Evolutionary conservation across 2,329 filamentous ascomycete genomes (phyloP).

Genomic region (Cryphonectria parasitica): DNA sequence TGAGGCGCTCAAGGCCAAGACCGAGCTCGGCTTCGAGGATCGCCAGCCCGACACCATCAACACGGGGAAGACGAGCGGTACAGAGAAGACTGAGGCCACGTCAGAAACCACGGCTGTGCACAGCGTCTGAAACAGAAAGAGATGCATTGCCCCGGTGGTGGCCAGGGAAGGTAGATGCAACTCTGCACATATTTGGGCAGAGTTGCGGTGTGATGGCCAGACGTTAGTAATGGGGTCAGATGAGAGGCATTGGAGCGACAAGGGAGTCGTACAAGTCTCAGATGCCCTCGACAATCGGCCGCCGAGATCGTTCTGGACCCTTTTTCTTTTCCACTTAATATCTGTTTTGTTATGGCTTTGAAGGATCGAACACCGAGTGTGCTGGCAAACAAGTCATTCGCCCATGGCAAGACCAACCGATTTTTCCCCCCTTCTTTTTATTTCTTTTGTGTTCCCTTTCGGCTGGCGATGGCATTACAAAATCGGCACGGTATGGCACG

Average conservation of each 20-base stretch:
- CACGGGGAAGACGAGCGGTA: slow-evolving; percentile 13
- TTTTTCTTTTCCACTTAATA: neutral
- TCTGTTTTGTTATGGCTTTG: neutral
- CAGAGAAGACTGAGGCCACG: slow-evolving; percentile 24
- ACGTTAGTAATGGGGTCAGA: neutral
- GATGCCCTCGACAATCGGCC: slow-evolving; percentile 3
- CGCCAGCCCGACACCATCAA: slow-evolving; percentile 32
- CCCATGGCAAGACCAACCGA: neutral
- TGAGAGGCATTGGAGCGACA: neutral
- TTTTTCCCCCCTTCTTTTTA: neutral
- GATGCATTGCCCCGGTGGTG: neutral
- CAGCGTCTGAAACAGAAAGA: slow-evolving; percentile 17
- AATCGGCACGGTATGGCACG: neutral
- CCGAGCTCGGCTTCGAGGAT: slow-evolving; percentile 37
- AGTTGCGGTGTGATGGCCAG: neutral
- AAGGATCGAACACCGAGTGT: neutral
- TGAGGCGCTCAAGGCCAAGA: slow-evolving; percentile 45
- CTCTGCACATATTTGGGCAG: neutral
- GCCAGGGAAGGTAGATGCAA: neutral
- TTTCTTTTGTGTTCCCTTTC: neutral
- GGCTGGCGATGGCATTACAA: neutral
- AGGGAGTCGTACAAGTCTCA: neutral
- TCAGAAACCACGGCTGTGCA: slow-evolving; percentile 28
- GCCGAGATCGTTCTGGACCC: neutral
- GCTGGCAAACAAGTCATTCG: neutral